Evolutionary conservation across 306 rosid genomes (phyloP), one percentile per base, ranked within the genome.

Genomic region (Hippophae rhamnoides): DNA sequence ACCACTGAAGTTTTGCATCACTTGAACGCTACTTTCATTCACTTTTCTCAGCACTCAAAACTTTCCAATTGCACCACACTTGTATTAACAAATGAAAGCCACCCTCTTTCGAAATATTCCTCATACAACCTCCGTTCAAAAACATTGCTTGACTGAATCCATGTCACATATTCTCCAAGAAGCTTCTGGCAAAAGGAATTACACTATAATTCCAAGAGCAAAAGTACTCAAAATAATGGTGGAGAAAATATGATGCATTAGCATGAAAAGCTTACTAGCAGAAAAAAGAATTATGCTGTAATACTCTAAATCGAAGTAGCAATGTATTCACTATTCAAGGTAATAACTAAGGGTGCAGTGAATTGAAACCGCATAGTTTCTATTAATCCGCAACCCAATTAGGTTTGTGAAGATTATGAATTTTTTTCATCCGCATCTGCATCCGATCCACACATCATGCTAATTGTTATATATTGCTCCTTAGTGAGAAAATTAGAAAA

Each of bases 91-190:
- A 79, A 67, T 10, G 80, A 78, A 51, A 88, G 79, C 88, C 95
- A 81, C 12, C 71, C 71, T 71, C 75, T 83, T 66, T 78, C 82
- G 60, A 92, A 76, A 56, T 86, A 81, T 48, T 87, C 79, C 73
- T 74, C 71, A 80, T 76, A 92, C 44, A 80, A 52, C 68, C 58
- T 76, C 76, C 95, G 83, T 82, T 88, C 93, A 43, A 60, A 69
- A 57, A 75, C 66, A 72, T 64, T 81, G 69, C 79, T 80, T 12
- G 89, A 80, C 46, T 50, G 75, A 74, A 92, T 52, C 99, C 99
- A 92, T 1, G 52, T 66, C 55, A 63, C 70, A 6, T 88, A 88
- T 70, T 88, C 95, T 75, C 56, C 78, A 41, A 92, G 90, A 44
- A 85, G 78, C 60, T 80, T 82, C 96, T 92, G 38, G 4, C 63